Evolutionary conservation across 495 filamentous ascomycete species (phyloP).

Genomic region (Jackrogersella multiformis): DNA sequence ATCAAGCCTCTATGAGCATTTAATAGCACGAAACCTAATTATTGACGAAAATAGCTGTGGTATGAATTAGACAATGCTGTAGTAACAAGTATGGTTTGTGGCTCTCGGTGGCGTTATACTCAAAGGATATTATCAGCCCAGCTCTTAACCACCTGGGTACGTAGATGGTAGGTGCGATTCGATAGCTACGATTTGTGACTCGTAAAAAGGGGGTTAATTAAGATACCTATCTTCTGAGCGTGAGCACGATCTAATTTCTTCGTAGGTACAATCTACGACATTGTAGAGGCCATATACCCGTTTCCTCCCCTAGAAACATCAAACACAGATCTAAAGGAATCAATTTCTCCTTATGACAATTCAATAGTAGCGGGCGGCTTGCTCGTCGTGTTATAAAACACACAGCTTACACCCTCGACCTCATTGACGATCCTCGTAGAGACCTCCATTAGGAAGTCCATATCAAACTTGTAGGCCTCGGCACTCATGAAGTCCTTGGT

Average conservation of each 20-base stretch:
- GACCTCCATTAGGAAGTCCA: constrained; percentile 74
- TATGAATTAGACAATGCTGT: too few relatives aligned
- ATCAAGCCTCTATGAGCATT: too few relatives aligned
- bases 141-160: too few relatives aligned
- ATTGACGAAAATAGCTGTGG: too few relatives aligned
- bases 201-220: not conserved
- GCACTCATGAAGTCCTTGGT: constrained; percentile 85
- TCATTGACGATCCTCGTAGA: constrained; percentile 82
- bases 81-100: too few relatives aligned
- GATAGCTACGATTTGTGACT: not conserved
- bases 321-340: not conserved
- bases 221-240: not conserved
- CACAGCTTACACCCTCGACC: constrained; percentile 74
- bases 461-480: constrained; percentile 70
- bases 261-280: not conserved
- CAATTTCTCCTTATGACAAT: constrained; percentile 64
- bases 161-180: too few relatives aligned
- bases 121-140: not conserved
- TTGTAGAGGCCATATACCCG: not conserved
- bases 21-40: too few relatives aligned
- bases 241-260: constrained; percentile 5
- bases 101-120: not conserved
- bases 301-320: not conserved
- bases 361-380: constrained; percentile 85
- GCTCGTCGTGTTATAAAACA: constrained; percentile 70